phyloP scores from a whole-genome alignment of 768 basidiomycete species.

The Russula emetica region DNA sequence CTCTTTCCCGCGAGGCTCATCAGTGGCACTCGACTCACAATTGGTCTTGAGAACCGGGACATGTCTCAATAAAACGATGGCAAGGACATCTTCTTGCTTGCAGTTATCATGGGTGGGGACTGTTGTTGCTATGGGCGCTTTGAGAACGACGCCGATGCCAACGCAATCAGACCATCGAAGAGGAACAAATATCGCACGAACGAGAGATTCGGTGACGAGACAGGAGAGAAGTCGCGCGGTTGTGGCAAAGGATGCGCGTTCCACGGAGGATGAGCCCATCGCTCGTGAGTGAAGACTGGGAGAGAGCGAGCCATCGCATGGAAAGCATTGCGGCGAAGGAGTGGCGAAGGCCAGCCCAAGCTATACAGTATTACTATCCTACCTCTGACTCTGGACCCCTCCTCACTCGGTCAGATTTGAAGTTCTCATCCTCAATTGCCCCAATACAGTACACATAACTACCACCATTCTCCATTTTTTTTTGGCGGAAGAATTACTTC shows the following conservation, averaged over 20 bases:
- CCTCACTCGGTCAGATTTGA: too few species aligned
- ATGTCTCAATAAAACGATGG: conserved; percentile 45
- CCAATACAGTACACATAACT: too few species aligned
- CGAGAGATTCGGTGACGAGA: conserved; percentile 54
- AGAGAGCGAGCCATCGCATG: background rate
- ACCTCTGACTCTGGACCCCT: too few species aligned
- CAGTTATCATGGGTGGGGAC: conserved; percentile 2
- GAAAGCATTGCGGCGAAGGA: too few species aligned
- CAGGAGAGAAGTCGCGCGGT: conserved; percentile 51
- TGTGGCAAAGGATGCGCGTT: conserved; percentile 44
- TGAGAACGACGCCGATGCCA: conserved; percentile 44
- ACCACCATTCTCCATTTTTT: too few species aligned
- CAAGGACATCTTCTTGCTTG: conserved; percentile 39
- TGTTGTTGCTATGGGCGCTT: conserved; percentile 30
- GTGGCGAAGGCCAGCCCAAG: background rate
- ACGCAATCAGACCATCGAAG: conserved; percentile 34
- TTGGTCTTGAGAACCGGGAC: conserved; percentile 46
- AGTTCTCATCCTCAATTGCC: too few species aligned
- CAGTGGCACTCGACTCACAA: background rate
- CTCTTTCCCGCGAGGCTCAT: conserved; percentile 35
- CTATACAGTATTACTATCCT: too few species aligned
- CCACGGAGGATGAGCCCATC: conserved; percentile 3
- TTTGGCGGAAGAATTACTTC: too few species aligned
- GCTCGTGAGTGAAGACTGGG: background rate
- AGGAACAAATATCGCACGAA: conserved; percentile 46